Base-by-base conservation (phyloP, 1,284 basidiomycete species). In the Xerocomus minutiporus region DNA sequence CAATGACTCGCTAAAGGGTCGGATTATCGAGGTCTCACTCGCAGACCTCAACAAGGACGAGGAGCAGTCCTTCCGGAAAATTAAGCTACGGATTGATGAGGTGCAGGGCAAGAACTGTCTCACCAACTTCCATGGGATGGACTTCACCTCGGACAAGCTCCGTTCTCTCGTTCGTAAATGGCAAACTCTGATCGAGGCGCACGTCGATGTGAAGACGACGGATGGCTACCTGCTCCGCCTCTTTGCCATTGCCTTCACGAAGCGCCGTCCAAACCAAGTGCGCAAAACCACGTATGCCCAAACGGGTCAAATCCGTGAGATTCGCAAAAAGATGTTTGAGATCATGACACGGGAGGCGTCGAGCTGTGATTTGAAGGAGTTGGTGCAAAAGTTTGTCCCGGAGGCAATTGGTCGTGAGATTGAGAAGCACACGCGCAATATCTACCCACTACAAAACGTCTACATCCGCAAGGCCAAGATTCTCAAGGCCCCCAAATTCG, bases 81-180 rank as follows among this genome's bases (percentile, higher is more conserved):
- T 99, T 77, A 93, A 94, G 79, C 86, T 99, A 72, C 90, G 93
- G 67, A 83, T 99, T 66, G 96, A 99, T 72, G 96, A 98, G 70
- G 84, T 99, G 61, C 89, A 97, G 79, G 97, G 96, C 80, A 97
- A 95, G 82, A 96, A 92, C 83, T 98, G 95, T 82, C 83, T 99
- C 54, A 98, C 97, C 75, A 97, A 96, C 79, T 99, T 99, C 90
- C 91, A 96, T 79, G 97, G 96, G 73, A 99, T 99, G 97, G 93
- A 97, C 81, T 98, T 99, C 81, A 99, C 97, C 60, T 97, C 94
- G 60, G 97, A 99, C 88, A 99, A 99, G 80, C 88, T 99, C 63
- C 94, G 97, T 61, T 99, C 97, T 54, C 93, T 99, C 68, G 97
- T 99, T 66, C 93, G 96, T 75, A 99, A 99, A 80, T 99, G 97